Base-by-base conservation (phyloP, 345 rosid genomes). In the Dipteronia sinensis region DNA sequence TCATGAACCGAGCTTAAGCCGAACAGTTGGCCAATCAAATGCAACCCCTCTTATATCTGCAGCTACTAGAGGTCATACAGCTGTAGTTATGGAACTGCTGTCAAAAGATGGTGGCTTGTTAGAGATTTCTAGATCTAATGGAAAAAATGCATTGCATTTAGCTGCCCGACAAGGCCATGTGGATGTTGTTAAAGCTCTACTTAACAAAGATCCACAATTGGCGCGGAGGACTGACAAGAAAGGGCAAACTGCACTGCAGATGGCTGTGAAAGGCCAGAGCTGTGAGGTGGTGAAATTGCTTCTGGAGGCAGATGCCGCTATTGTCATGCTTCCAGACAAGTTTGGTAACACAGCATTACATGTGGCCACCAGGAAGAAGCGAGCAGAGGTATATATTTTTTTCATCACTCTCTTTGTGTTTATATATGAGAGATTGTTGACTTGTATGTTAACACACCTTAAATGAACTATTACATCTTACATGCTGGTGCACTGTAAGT, bases 181-280 rank as follows among this genome's bases (percentile, higher is more conserved):
- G 47, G 98, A 90, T 71, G 82, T 96, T 67, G 91, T 94, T 38
- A 82, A 79, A 75, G 93, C 98, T 70, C 84, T 96, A 79, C 91
- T 96, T 1, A 74, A 65, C 72, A 91, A 90, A 83, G 99, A 96
- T 86, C 81, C 95, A 16, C 99, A 92, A 62, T 77, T 96, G 81
- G 99, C 98, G 4, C 88, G 98, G 56, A 88, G 98, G 86, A 82
- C 91, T 34, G 99, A 96, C 83, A 94, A 86, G 88, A 96, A 92
- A 85, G 97, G 99, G 69, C 98, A 96, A 84, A 96, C 98, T 40
- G 95, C 97, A 25, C 83, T 94, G 83, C 99, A 96, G 81, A 89
- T 92, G 99, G 98, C 99, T 75, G 97, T 96, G 19, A 96, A 89
- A 87, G 98, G 98, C 19, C 96, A 91, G 82, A 96, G 83, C 81